Conservation (phyloP, 805 yeast genomes). For the Pichia occidentalis region DNA sequence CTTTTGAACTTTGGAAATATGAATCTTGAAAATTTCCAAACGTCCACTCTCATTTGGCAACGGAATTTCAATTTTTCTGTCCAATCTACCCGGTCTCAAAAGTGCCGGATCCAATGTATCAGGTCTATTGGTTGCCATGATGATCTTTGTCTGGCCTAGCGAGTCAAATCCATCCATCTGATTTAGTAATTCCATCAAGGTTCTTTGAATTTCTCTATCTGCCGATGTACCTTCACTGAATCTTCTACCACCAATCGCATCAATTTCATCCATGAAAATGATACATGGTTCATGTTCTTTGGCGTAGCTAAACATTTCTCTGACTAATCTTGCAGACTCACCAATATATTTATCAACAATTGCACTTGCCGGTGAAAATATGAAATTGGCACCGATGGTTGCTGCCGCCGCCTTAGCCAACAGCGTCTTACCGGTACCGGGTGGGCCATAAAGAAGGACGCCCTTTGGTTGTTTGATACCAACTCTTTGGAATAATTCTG, state of each 20-base stretch:
- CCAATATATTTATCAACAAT: constrained; percentile 98
- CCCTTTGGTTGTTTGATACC: constrained; percentile 99
- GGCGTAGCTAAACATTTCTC: constrained; percentile 98
- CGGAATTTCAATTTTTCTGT: constrained; percentile 91
- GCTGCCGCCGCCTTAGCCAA: constrained; percentile 98
- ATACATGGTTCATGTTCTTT: constrained; percentile 97
- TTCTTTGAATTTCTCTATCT: constrained; percentile 97
- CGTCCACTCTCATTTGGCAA: constrained; percentile 96
- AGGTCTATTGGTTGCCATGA: constrained; percentile 99
- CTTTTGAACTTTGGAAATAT: constrained; percentile 75
- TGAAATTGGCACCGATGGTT: constrained; percentile 95
- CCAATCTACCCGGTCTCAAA: constrained; percentile 95
- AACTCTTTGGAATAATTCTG: constrained; percentile 89
- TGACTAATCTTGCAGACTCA: constrained; percentile 90
- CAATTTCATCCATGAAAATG: constrained; percentile 97
- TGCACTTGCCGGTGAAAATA: constrained; percentile 97
- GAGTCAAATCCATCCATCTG: constrained; percentile 99
- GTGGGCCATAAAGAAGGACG: constrained; percentile 93
- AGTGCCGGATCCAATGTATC: constrained; percentile 97
- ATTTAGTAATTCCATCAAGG: constrained; percentile 91
- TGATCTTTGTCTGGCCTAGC: constrained; percentile 92
- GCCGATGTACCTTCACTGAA: constrained; percentile 98
- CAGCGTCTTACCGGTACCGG: constrained; percentile 96
- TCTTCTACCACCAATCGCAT: constrained; percentile 98
- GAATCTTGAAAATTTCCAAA: constrained; percentile 89